These are phyloP conservation scores for Pichia occidentalis DNA, from an alignment of 805 yeast species.

Conservation along the genomic window DNA sequence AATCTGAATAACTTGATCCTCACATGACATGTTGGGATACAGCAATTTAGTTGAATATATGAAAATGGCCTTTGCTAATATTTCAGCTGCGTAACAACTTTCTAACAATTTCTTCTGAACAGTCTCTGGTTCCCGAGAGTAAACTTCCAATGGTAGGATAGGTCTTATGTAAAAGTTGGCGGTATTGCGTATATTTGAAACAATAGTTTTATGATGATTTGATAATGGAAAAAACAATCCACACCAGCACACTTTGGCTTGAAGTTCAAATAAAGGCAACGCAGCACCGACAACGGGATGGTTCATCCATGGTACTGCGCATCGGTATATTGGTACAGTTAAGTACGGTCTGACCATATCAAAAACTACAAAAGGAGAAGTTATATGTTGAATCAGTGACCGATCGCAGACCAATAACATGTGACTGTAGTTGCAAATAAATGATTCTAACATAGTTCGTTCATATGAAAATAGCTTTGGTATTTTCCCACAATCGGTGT, in stretches of 20 bases:
- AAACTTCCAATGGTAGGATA: conserved; percentile 13
- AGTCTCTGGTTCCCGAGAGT: conserved; percentile 13
- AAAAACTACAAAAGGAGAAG: conserved; percentile 38
- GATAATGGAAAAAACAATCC: conserved; percentile 19
- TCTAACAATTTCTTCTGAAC: conserved; percentile 18
- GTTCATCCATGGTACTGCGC: conserved; percentile 34
- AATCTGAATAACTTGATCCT: conserved; percentile 10
- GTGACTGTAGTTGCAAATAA: conserved; percentile 37
- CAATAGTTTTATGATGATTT: conserved; percentile 3
- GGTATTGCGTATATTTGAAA: conserved; percentile 4
- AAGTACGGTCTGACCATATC: conserved; percentile 26
- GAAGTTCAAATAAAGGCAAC: conserved; percentile 31
- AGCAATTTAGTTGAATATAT: conserved; percentile 15
- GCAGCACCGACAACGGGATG: conserved; percentile 38
- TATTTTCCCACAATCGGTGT: background rate
- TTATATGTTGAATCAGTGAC: conserved; percentile 25
- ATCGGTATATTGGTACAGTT: conserved; percentile 30
- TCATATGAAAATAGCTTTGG: conserved; percentile 19
- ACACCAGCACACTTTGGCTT: conserved; percentile 34
- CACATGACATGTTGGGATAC: conserved; percentile 5
- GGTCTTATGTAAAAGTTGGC: conserved; percentile 17
- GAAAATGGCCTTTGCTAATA: conserved; percentile 14
- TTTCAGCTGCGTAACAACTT: conserved; percentile 17
- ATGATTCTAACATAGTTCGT: conserved; percentile 39
- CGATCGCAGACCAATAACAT: conserved; percentile 30